Base-by-base conservation (phyloP, 768 basidiomycete genomes). In the Xerocomellus amylosporus region DNA sequence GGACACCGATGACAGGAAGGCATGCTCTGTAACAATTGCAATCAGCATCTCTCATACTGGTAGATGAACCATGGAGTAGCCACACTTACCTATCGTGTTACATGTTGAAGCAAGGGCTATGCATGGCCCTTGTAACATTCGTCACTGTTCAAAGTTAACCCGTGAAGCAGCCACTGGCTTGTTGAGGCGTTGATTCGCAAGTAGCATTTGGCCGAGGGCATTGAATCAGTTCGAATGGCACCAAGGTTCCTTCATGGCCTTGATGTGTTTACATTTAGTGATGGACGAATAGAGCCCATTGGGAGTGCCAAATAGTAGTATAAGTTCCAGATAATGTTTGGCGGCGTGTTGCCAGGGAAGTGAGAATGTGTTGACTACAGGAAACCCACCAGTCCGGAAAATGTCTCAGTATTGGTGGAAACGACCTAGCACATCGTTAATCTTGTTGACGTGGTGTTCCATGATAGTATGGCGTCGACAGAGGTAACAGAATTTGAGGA, bases 211-310 rank as follows among this genome's bases (percentile, higher is more conserved):
- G 0, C 53, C 19, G 1, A 54, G 34, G 8, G 47, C 46, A 1
- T 54, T 20, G 31, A 19, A 44, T 8, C 15, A 0, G 30, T 28
- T 55, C 14, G 54, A 55, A 5, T 8, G n/a, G 14, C 5, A 13
- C 42, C 42, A 55, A 15, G 48, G 48, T n/a, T 55, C 54, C 13
- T 55, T 49, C 0, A 55, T 48, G 0, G 48, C 47, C 19, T 55
- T 54, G 47, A 54, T 54, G 9, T 54, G 53, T 19, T 47, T 47
- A 4, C 34, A 24, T 37, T 37, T 17, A 6, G 34, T 36, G 34
- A 36, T 36, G 14, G 34, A 36, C 6, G 34, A 36, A 12, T 13
- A 36, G 13, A 49, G 8, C 3, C 47, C 37, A 30, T 49, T 49
- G 2, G 37, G 26, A 15, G 26, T 37, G 1, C 37, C 26, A 14